Base-by-base conservation (phyloP, 1,284 basidiomycete species). In the Spongispora temasekensis region DNA sequence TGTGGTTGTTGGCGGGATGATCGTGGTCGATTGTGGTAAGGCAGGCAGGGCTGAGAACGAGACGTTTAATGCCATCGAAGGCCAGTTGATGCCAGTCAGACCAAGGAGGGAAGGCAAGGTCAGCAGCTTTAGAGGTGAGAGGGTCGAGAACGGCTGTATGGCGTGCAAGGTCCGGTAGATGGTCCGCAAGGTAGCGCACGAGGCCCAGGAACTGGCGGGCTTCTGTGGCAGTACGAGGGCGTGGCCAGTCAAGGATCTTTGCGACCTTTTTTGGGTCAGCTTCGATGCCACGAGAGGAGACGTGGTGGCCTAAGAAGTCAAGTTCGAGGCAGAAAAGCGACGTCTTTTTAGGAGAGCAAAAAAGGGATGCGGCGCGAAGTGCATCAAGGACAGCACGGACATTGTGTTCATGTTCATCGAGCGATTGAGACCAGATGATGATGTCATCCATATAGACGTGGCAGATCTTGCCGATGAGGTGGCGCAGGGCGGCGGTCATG, bases 61-160 rank as follows among this genome's bases (percentile, higher is more conserved):
- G 60, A 0, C 12, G 0, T 55, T 82, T 82, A 37, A 83, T 78
- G 0, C 61, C 63, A 0, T 79, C 63, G 52, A 83, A 82, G 0
- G 78, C 78, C 1, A 0, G 2, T 10, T 67, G 30, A 74, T 75
- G 3, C 0, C 27, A 15, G 0, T 6, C 55, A 60, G 74, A 74
- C 0, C 82, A 73, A 0, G 52, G 21, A 0, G 76, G 78, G 0
- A 83, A 68, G 59, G 0, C 4, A 1, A 5, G 1, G 0, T 55
- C 42, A 1, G 23, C 53, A 0, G 15, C 53, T 8, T 54, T 59
- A 1, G 28, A 19, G 9, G 46, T 50, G 7, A 50, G 46, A 3
- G 46, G 46, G 9, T 21, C 27, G 5, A 48, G 25, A 7, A 48
- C 23, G 2, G 5, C 6, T 1, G 27, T 55, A 13, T 21, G 30